phyloP scores from a whole-genome alignment of 768 basidiomycete genomes.

The Leccinum arenicola region DNA sequence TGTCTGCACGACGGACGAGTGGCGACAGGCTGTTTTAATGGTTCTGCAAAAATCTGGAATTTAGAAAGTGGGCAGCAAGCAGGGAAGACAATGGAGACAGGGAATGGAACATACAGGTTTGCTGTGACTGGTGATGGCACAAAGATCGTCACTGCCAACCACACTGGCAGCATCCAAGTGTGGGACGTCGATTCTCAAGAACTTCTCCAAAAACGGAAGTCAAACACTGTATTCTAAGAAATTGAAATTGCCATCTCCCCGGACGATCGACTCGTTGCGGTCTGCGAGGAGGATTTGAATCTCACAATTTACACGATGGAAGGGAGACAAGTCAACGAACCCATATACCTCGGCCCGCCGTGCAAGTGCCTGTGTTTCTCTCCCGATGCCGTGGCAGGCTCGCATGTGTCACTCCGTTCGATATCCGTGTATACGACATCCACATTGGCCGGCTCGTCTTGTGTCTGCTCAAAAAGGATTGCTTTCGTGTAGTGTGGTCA shows the following conservation, averaged over 20 bases:
- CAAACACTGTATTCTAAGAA: background rate
- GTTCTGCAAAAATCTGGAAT: background rate
- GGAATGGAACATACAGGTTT: background rate
- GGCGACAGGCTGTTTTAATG: background rate
- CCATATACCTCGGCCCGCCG: background rate
- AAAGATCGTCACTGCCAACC: background rate
- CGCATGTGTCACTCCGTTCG: background rate
- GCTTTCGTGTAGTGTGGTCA: background rate
- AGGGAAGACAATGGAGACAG: background rate
- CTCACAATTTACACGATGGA: background rate
- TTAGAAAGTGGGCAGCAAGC: constrained; percentile 6
- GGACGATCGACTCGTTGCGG: background rate
- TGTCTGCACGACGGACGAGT: constrained; percentile 11
- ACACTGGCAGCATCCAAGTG: background rate
- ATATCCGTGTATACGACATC: background rate
- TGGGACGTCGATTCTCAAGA: background rate
- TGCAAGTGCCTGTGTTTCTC: background rate
- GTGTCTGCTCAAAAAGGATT: background rate
- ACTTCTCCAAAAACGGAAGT: background rate
- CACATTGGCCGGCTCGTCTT: background rate
- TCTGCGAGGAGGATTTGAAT: no score
- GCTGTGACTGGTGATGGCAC: constrained; percentile 4
- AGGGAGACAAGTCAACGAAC: background rate
- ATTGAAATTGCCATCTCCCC: background rate
- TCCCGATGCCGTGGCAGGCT: background rate